phyloP scores from a whole-genome alignment of 768 basidiomycete species.

The Leccinellum luteum region DNA sequence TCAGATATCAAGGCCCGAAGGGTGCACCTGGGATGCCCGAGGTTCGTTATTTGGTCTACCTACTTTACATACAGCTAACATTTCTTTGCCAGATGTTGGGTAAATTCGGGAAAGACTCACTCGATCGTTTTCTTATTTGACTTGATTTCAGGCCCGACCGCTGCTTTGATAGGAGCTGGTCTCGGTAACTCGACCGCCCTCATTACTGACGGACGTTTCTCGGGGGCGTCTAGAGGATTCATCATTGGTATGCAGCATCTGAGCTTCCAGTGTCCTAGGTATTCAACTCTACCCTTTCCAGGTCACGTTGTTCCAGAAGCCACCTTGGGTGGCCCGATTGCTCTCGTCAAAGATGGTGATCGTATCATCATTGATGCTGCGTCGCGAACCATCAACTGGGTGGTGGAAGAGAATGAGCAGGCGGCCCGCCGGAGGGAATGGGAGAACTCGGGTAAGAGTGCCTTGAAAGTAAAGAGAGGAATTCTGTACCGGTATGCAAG shows the following conservation, averaged over 20 bases:
- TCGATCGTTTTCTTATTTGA: conserved; percentile 1
- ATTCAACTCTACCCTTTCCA: conserved; percentile 35
- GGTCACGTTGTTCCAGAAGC: conserved; percentile 69
- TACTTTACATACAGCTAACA: neutral
- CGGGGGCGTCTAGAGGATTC: conserved; percentile 72
- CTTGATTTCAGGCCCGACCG: conserved; percentile 59
- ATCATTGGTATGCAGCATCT: conserved; percentile 45
- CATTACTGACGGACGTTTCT: conserved; percentile 89
- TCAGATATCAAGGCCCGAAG: conserved; percentile 88
- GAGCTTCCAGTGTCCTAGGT: conserved; percentile 24
- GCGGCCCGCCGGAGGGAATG: conserved; percentile 59
- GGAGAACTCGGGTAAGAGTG: conserved; percentile 62
- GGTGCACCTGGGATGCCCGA: conserved; percentile 94
- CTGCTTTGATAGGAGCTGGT: conserved; percentile 81
- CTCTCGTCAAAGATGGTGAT: conserved; percentile 83
- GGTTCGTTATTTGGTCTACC: conserved; percentile 30
- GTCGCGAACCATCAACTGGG: conserved; percentile 65
- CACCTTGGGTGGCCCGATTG: conserved; percentile 81
- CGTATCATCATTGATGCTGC: conserved; percentile 70
- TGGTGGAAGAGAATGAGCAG: conserved; percentile 67
- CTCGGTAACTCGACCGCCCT: conserved; percentile 74
- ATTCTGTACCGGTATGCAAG: conserved; percentile 78
- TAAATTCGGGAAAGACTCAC: conserved; percentile 12
- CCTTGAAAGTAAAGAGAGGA: conserved; percentile 70
- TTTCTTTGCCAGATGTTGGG: conserved; percentile 42